phyloP scores from a whole-genome alignment of 768 basidiomycete genomes.

The Agaricus subrufescens region DNA sequence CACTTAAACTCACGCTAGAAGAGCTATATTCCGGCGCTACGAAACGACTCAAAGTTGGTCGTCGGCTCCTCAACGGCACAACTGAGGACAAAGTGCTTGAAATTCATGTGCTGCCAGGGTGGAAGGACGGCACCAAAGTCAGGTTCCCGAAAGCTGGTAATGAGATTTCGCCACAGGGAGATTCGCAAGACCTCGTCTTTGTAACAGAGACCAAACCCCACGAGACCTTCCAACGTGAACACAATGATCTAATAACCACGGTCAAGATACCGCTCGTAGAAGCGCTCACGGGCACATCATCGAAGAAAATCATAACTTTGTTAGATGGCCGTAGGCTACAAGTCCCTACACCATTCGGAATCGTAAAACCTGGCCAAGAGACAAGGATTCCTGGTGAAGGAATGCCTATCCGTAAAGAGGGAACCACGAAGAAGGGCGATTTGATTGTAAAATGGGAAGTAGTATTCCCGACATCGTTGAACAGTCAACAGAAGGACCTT shows the following conservation, averaged over 20 bases:
- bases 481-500: conserved; percentile 75
- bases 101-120: conserved; percentile 78
- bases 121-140: conserved; percentile 96
- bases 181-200: conserved; percentile 90
- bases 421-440: conserved; percentile 75
- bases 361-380: conserved; percentile 76
- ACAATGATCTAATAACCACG: conserved; percentile 68
- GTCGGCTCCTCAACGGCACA: conserved; percentile 63
- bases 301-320: conserved; percentile 51
- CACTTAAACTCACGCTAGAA: conserved; percentile 79
- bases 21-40: conserved; percentile 83
- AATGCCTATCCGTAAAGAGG: conserved; percentile 87
- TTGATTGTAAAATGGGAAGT: conserved; percentile 80
- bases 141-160: conserved; percentile 87
- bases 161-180: conserved; percentile 54
- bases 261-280: conserved; percentile 75
- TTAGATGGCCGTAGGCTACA: conserved; percentile 81
- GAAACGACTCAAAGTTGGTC: conserved; percentile 86
- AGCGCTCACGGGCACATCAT: conserved; percentile 58
- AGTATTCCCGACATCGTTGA: conserved; percentile 75
- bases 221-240: conserved; percentile 66
- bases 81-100: conserved; percentile 87
- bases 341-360: conserved; percentile 56
- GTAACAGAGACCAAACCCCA: conserved; percentile 96
- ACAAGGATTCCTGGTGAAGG: conserved; percentile 73